Conservation (phyloP, 345 rosid genomes). For the Camelina neglecta region DNA sequence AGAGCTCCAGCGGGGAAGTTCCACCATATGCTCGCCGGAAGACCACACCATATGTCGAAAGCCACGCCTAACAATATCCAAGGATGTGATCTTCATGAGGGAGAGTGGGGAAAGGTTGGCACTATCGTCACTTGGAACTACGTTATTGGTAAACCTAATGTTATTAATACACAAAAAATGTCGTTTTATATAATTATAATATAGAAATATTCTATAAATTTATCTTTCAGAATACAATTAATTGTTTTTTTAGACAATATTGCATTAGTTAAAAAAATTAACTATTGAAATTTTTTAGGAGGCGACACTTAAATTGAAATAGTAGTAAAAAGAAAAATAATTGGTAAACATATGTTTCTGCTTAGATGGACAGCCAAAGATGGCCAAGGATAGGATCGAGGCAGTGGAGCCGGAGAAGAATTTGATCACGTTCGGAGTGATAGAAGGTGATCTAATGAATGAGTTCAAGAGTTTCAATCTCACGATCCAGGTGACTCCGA, state of each 20-base stretch:
- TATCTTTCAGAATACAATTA: background rate
- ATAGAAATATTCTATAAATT: too few relatives aligned
- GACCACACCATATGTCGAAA: background rate
- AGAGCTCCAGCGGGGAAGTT: background rate
- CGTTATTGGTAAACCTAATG: background rate
- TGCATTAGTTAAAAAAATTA: background rate
- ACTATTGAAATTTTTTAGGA: background rate
- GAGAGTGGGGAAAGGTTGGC: background rate
- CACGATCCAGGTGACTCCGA: slow-evolving; percentile 26
- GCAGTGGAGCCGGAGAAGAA: slow-evolving; percentile 31
- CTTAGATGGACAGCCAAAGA: slow-evolving; percentile 20
- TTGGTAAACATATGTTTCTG: background rate
- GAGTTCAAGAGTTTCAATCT: slow-evolving; percentile 35
- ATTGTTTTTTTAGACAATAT: too few relatives aligned
- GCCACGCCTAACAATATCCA: background rate
- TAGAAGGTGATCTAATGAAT: slow-evolving; percentile 41
- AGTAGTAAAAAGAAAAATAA: too few relatives aligned
- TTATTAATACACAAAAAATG: too few relatives aligned
- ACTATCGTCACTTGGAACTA: background rate
- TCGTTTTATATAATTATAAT: too few relatives aligned
- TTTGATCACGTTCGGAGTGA: slow-evolving; percentile 1
- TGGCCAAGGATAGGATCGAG: slow-evolving; percentile 21
- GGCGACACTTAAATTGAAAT: background rate
- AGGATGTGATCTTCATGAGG: background rate
- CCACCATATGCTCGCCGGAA: background rate